Base-by-base conservation (phyloP, 176 grass and related monocot genomes). In the sorghum (Sorghum bicolor) region DNA sequence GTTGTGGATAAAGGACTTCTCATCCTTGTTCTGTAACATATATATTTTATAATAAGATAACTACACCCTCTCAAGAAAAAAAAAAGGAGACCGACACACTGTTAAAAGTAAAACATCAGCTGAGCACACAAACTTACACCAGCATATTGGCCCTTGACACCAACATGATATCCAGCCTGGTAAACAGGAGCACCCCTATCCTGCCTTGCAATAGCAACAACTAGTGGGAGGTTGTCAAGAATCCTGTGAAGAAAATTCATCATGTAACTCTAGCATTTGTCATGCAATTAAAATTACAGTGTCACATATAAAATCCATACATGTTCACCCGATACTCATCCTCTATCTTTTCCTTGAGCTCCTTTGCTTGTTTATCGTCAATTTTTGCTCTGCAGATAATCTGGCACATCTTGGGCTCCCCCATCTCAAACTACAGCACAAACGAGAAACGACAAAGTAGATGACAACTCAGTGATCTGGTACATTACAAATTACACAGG, bases 341-440 rank as follows among this genome's bases (percentile, higher is more conserved):
- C 64, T 91, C 89, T 77, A 91, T 91, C 89, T 91, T 91, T 80
- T 91, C 89, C 81, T 84, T 91, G 32, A 91, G 81, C 81, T 87
- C 89, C 50, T 91, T 91, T 10, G 89, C 89, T 64, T 84, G 76
- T 77, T 91, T 87, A 26, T 91, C 85, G 6, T 16, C 34, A 20
- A 91, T 48, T 16, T 63, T 24, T 37, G 24, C 29, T 77, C 77
- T 91, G 85, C 89, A 91, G 20, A 91, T 71, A 45, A 91, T 87
- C 53, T 87, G 89, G 37, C 89, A 91, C 81, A 84, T 87, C 80
- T 87, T 87, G 36, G 89, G 76, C 50, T 91, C 89, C 5, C 86
- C 60, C 89, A 91, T 91, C 82, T 82, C 65, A 16, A 91, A 91
- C 89, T 91, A 76, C 3, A 82, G 28, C 10, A n/a, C 43, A 76